Conservation (phyloP, 2,329 filamentous ascomycete species). For the Apiospora saccharicola region DNA sequence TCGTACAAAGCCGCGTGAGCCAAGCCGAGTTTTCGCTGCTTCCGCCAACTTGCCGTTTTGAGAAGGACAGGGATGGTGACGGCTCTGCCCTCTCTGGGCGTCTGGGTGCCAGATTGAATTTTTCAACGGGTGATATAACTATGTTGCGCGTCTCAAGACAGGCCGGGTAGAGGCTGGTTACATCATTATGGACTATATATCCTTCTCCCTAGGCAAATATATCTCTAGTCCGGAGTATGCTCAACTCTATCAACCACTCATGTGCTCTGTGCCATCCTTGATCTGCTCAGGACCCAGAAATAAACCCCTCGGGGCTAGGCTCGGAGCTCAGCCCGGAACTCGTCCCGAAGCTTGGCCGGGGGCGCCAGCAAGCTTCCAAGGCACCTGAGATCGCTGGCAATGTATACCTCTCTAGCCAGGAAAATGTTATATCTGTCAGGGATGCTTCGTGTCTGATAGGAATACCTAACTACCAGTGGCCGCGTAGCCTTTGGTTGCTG, state of each 20-base stretch:
- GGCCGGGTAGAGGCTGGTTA: neutral
- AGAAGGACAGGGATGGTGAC: neutral
- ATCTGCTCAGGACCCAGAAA: neutral
- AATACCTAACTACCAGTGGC: neutral
- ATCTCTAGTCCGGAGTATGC: neutral
- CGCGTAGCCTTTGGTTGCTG: neutral
- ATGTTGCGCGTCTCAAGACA: neutral
- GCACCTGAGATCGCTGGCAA: neutral
- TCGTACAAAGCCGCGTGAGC: constrained; percentile 14
- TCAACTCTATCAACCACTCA: neutral
- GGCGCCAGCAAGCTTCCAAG: neutral
- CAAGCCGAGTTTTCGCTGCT: constrained; percentile 17
- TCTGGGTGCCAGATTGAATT: neutral
- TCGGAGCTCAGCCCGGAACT: constrained; percentile 20
- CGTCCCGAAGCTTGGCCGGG: neutral
- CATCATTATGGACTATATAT: neutral
- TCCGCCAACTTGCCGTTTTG: constrained; percentile 16
- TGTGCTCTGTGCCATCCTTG: constrained; percentile 13
- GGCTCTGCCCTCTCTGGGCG: neutral
- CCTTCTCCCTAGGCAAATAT: too few relatives aligned
- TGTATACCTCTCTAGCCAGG: neutral
- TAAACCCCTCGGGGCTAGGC: constrained; percentile 7
- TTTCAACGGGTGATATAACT: neutral
- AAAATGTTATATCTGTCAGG: neutral
- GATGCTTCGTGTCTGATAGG: neutral